Evolutionary conservation across 352 stramenopile species (phyloP), one percentile per base, ranked within the genome.

Genomic region (Globisporangium camurandrum): DNA sequence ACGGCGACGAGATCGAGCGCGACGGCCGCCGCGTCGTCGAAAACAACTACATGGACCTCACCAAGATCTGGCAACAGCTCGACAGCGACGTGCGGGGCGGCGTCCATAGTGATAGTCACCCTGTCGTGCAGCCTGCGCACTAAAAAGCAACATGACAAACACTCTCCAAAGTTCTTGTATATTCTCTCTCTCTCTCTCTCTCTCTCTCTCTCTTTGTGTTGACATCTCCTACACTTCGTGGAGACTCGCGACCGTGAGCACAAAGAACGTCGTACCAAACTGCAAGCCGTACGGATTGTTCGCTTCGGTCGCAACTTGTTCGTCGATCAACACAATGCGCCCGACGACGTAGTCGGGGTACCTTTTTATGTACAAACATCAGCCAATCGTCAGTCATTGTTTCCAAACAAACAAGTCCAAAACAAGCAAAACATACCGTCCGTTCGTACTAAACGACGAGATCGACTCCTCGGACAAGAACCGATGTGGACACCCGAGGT

Each of bases 391-490:
- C n/a, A n/a, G n/a, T n/a, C n/a, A n/a, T n/a, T n/a, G n/a, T n/a
- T n/a, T n/a, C n/a, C 12, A 34, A 33, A 30, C 4, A 11, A 10
- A 22, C 14, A 6, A 2, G 17, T 9, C 10, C 57, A 51, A 47
- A 12, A 26, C 8, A 52, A 22, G 49, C 24, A 26, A 38, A 45
- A 49, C 11, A 19, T 20, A 91, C 83, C 78, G 78, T 68, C 81
- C 74, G 40, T 75, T 73, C 20, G 84, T 86, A 57, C 84, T 88
- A 50, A 93, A 94, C 38, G 81, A 92, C 36, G 79, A 86, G 56
- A 94, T 92, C 38, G 84, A 94, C 56, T 94, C 84, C 52, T 90
- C 81, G 28, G 84, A 90, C 16, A 94, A 57, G 57, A 93, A 94
- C 16, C 84, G 84, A 51, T 94, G 75, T 27, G 84, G 84, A 47